Conservation (phyloP, 208 protist genomes). For the Leishmania gerbilli region DNA sequence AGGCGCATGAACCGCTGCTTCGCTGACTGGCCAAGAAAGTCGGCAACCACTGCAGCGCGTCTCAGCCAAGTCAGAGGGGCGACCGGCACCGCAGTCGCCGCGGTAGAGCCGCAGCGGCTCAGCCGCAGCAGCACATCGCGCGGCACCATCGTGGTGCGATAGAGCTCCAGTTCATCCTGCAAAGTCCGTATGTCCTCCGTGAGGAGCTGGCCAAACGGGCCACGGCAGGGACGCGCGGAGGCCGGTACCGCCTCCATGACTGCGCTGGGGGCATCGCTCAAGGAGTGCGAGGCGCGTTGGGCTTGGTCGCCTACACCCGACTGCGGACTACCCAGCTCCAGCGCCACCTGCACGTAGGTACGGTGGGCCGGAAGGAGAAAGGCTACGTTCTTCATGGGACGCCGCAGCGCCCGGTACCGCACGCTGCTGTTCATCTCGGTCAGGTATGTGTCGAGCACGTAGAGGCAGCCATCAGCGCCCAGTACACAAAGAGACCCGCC, state of each 20-base stretch:
- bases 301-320: neutral
- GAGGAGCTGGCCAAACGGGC: conserved; percentile 81
- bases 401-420: conserved; percentile 51
- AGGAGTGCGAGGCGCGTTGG: neutral
- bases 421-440: conserved; percentile 69
- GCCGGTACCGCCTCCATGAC: conserved; percentile 40
- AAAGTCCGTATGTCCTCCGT: conserved; percentile 46
- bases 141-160: conserved; percentile 78
- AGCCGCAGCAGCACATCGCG: conserved; percentile 28
- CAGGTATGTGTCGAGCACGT: conserved; percentile 56
- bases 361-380: conserved; percentile 76
- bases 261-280: conserved; percentile 33
- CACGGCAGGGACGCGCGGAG: conserved; percentile 55
- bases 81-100: neutral
- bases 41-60: conserved; percentile 44
- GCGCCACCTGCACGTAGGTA: conserved; percentile 66
- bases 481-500: conserved; percentile 57
- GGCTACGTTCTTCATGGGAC: conserved; percentile 70
- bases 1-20: conserved; percentile 64
- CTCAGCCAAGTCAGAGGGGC: conserved; percentile 22
- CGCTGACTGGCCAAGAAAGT: conserved; percentile 62
- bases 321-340: conserved; percentile 18
- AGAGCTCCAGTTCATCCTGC: conserved; percentile 73
- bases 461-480: conserved; percentile 51
- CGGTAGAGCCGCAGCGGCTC: conserved; percentile 4